A percentile compares a stretch with the other conserved stretches of the same genome.
Evolutionary conservation across 2,329 filamentous ascomycete species (phyloP).

Genomic region (Pestalotiopsis sp.): DNA sequence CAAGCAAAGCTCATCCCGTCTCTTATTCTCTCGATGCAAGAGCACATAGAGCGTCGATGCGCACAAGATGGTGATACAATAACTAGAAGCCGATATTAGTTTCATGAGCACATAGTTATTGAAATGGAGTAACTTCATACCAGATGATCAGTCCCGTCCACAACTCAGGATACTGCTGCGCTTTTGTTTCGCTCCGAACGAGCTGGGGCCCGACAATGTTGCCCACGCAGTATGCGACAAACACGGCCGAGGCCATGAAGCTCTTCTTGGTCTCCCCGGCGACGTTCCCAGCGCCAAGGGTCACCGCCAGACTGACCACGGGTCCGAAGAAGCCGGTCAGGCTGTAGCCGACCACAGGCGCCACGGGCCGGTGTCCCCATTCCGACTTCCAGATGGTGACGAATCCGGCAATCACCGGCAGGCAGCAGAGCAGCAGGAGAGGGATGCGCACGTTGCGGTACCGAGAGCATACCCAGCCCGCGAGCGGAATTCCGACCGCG

Average conservation of each 20-base stretch:
- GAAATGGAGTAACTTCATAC: slow-evolving; percentile 32
- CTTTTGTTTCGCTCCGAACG: slow-evolving; percentile 66
- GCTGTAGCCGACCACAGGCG: slow-evolving; percentile 72
- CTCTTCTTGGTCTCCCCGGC: slow-evolving; percentile 80
- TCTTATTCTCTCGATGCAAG: slow-evolving; percentile 60
- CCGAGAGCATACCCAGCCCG: slow-evolving; percentile 64
- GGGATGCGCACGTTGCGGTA: slow-evolving; percentile 66
- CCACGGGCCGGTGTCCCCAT: slow-evolving; percentile 66
- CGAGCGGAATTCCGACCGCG: slow-evolving; percentile 66
- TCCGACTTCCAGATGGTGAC: slow-evolving; percentile 72
- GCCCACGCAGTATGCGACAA: slow-evolving; percentile 73
- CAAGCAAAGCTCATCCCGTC: slow-evolving; percentile 44
- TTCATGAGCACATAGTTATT: slow-evolving; percentile 15
- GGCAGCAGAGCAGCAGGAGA: slow-evolving; percentile 66
- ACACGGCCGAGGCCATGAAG: slow-evolving; percentile 73
- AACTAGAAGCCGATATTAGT: slow-evolving; percentile 43
- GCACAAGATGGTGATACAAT: slow-evolving; percentile 67
- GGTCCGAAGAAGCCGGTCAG: slow-evolving; percentile 75
- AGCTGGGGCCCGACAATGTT: slow-evolving; percentile 79
- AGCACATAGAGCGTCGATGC: slow-evolving; percentile 60
- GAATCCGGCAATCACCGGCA: slow-evolving; percentile 76
- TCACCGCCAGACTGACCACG: slow-evolving; percentile 63
- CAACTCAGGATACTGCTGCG: slow-evolving; percentile 69
- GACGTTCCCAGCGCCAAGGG: slow-evolving; percentile 65
- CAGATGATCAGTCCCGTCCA: slow-evolving; percentile 71